Conservation (phyloP, 139 green algal genomes). For the Asterochloris erici region DNA sequence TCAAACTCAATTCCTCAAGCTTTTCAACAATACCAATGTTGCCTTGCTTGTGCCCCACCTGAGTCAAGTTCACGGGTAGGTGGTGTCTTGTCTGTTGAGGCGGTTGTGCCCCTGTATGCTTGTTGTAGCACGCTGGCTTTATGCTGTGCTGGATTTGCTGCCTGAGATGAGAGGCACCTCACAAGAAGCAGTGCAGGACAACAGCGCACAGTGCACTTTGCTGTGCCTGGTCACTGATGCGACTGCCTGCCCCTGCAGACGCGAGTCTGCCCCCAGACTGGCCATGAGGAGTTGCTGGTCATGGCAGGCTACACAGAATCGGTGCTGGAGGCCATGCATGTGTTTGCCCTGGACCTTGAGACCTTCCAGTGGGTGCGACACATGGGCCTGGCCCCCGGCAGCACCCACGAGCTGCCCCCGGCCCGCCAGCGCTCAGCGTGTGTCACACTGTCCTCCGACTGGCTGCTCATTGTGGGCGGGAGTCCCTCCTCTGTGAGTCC, state of each 20-base stretch:
- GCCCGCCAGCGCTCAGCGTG: slow-evolving; percentile 19
- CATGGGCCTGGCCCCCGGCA: neutral
- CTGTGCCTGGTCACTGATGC: neutral
- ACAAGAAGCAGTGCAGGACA: too few relatives aligned
- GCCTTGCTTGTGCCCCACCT: too few relatives aligned
- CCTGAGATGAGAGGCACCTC: too few relatives aligned
- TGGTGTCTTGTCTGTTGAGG: too few relatives aligned
- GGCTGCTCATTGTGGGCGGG: slow-evolving; percentile 22
- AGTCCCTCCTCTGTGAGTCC: slow-evolving; percentile 4
- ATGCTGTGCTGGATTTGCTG: too few relatives aligned
- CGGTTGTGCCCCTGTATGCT: too few relatives aligned
- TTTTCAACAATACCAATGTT: too few relatives aligned
- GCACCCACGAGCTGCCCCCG: neutral
- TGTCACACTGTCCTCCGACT: neutral
- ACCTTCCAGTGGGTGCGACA: slow-evolving; percentile 13
- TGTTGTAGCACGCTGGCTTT: too few relatives aligned
- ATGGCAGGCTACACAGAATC: slow-evolving; percentile 14
- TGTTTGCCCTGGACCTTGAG: slow-evolving; percentile 22
- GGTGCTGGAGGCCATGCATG: slow-evolving; percentile 16
- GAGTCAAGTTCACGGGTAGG: too few relatives aligned
- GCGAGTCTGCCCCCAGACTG: slow-evolving; percentile 9
- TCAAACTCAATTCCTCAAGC: too few relatives aligned
- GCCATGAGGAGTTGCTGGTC: slow-evolving; percentile 25
- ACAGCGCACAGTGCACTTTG: neutral
- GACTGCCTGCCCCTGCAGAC: slow-evolving; percentile 8